These are phyloP conservation scores for Pisolithus thermaeus DNA, from an alignment of 1,284 basidiomycete genomes.

Conservation along the genomic window DNA sequence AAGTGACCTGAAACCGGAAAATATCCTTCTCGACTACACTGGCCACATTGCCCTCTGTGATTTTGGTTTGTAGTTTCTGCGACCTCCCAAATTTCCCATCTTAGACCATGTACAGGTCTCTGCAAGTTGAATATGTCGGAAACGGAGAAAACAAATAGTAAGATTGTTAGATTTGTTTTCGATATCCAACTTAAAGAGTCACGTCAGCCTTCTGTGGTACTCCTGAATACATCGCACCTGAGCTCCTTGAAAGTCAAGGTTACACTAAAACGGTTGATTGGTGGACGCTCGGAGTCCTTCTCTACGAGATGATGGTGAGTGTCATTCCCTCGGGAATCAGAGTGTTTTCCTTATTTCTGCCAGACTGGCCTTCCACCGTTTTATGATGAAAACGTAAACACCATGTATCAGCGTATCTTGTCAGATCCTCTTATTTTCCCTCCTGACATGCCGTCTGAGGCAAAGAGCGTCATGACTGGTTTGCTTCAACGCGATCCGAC, in stretches of 20 bases:
- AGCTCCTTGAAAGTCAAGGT: slow-evolving; percentile 92
- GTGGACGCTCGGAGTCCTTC: slow-evolving; percentile 97
- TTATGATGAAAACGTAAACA: slow-evolving; percentile 98
- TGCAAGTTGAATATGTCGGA: slow-evolving; percentile 99
- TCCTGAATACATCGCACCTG: slow-evolving; percentile 96
- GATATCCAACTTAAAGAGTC: background rate
- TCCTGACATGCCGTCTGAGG: slow-evolving; percentile 84
- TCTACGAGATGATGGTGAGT: slow-evolving; percentile 95
- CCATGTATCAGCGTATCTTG: slow-evolving; percentile 97
- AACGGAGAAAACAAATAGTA: slow-evolving; percentile 95
- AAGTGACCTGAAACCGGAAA: slow-evolving; percentile 95
- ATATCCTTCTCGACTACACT: slow-evolving; percentile 94
- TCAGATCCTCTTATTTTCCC: slow-evolving; percentile 94
- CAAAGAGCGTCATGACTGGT: slow-evolving; percentile 82
- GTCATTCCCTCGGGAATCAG: background rate
- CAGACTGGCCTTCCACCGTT: slow-evolving; percentile 95
- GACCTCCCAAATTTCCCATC: background rate
- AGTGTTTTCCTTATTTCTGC: slow-evolving; percentile 3
- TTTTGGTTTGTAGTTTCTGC: slow-evolving; percentile 53
- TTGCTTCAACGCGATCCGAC: slow-evolving; percentile 88
- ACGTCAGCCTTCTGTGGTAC: slow-evolving; percentile 94
- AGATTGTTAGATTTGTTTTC: slow-evolving; percentile 19
- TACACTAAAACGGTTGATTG: slow-evolving; percentile 99
- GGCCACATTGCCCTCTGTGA: slow-evolving; percentile 98
- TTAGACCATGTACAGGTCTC: slow-evolving; percentile 49